These are phyloP conservation scores for Spathaspora passalidarum DNA, from an alignment of 805 yeast species.

Conservation along the genomic window DNA sequence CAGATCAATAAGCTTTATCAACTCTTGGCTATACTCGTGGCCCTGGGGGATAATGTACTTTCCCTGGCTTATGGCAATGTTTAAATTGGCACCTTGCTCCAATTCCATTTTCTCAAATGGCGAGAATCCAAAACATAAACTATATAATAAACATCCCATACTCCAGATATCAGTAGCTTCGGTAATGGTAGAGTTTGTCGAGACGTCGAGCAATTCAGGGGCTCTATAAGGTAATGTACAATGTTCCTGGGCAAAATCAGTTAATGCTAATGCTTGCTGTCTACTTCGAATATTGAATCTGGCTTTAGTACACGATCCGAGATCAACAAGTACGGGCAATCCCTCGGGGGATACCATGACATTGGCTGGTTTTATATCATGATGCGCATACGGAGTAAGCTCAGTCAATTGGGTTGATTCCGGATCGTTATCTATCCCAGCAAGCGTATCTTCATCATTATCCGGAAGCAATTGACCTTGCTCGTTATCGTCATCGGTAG, in stretches of 20 bases:
- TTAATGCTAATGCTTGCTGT: slow-evolving; percentile 70
- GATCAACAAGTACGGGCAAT: slow-evolving; percentile 74
- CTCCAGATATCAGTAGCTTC: slow-evolving; percentile 91
- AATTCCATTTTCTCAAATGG: slow-evolving; percentile 86
- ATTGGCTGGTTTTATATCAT: slow-evolving; percentile 88
- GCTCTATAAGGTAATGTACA: slow-evolving; percentile 87
- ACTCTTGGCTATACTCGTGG: slow-evolving; percentile 51
- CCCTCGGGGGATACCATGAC: slow-evolving; percentile 76
- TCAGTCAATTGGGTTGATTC: slow-evolving; percentile 6
- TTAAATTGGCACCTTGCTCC: slow-evolving; percentile 78
- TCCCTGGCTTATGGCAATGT: slow-evolving; percentile 70
- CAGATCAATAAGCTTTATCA: slow-evolving; percentile 51
- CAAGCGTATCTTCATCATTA: slow-evolving; percentile 11
- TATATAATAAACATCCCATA: slow-evolving; percentile 78
- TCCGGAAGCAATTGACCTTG: slow-evolving; percentile 20
- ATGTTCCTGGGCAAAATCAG: slow-evolving; percentile 79
- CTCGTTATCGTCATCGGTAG: slow-evolving; percentile 23
- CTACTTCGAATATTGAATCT: slow-evolving; percentile 51
- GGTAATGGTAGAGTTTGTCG: slow-evolving; percentile 59
- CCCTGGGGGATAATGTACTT: slow-evolving; percentile 54
- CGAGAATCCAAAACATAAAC: slow-evolving; percentile 71
- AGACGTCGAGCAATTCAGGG: slow-evolving; percentile 82
- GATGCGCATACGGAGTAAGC: slow-evolving; percentile 68
- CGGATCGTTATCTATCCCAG: slow-evolving; percentile 23
- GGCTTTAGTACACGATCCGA: slow-evolving; percentile 77